phyloP scores from a whole-genome alignment of 345 rosid genomes.

The Citrus inodora region DNA sequence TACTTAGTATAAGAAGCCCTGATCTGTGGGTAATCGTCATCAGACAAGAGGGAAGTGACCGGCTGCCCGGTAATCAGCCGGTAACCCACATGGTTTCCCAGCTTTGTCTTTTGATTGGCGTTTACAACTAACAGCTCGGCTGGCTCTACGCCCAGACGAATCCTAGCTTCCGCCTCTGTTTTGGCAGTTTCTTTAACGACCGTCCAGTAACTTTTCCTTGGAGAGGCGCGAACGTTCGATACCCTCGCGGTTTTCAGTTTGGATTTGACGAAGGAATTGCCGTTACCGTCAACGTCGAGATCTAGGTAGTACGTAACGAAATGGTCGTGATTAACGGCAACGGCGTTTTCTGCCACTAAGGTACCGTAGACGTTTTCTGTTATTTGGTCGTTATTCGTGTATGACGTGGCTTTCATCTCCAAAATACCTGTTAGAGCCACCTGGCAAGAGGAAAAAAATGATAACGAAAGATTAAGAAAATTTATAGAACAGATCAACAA shows the following conservation, averaged over 20 bases:
- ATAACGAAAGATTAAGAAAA: neutral
- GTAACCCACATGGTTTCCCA: slow-evolving; percentile 67
- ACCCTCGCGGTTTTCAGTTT: slow-evolving; percentile 36
- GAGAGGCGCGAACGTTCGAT: slow-evolving; percentile 27
- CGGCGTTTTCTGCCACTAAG: slow-evolving; percentile 58
- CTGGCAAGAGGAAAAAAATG: slow-evolving; percentile 17
- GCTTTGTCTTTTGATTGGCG: slow-evolving; percentile 51
- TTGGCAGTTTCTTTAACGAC: slow-evolving; percentile 58
- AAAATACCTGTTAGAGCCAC: slow-evolving; percentile 66
- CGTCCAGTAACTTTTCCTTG: slow-evolving; percentile 70
- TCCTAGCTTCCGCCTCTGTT: slow-evolving; percentile 59
- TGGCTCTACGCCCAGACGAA: slow-evolving; percentile 50
- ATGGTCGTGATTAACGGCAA: slow-evolving; percentile 77
- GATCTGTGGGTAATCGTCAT: slow-evolving; percentile 67
- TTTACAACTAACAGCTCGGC: slow-evolving; percentile 59
- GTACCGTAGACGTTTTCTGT: slow-evolving; percentile 47
- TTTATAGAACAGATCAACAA: neutral
- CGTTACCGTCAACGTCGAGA: slow-evolving; percentile 65
- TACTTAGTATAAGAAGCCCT: slow-evolving; percentile 56
- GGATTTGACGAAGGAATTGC: slow-evolving; percentile 71
- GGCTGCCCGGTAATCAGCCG: slow-evolving; percentile 54
- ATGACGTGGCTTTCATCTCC: slow-evolving; percentile 51
- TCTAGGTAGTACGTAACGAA: slow-evolving; percentile 73
- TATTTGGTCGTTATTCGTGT: slow-evolving; percentile 42
- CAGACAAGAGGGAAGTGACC: slow-evolving; percentile 40